Conservation (phyloP, 2,329 filamentous ascomycete genomes). For the Cercospora canescens region DNA sequence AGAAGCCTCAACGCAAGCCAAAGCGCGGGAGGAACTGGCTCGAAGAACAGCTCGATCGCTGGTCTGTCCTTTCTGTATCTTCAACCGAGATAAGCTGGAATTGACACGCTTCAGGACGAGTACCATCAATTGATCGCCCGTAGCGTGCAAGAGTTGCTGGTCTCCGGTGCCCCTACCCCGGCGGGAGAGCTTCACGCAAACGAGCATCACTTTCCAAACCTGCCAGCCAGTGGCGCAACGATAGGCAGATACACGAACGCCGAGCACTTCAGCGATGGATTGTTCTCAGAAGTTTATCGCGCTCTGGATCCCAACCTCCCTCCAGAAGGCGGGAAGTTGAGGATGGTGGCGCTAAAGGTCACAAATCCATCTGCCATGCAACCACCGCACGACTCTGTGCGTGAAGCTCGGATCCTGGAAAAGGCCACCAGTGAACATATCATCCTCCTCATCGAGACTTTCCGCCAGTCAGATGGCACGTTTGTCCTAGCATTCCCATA, state of each 20-base stretch:
- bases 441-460: slow-evolving; percentile 71
- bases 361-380: slow-evolving; percentile 72
- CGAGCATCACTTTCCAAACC: slow-evolving; percentile 35
- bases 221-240: slow-evolving; percentile 38
- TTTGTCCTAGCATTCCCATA: slow-evolving; percentile 86
- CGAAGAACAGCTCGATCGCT: slow-evolving; percentile 59
- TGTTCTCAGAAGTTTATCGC: slow-evolving; percentile 83
- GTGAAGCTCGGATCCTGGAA: slow-evolving; percentile 74
- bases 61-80: slow-evolving; percentile 45
- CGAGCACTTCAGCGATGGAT: slow-evolving; percentile 61
- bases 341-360: slow-evolving; percentile 75
- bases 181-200: slow-evolving; percentile 24
- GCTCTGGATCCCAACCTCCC: slow-evolving; percentile 46
- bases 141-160: slow-evolving; percentile 27
- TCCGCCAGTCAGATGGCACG: slow-evolving; percentile 66
- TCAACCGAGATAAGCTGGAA: neutral
- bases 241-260: slow-evolving; percentile 61
- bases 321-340: slow-evolving; percentile 12
- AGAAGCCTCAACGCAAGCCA: slow-evolving; percentile 60
- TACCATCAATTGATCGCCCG: slow-evolving; percentile 48
- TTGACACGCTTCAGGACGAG: slow-evolving; percentile 54
- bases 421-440: slow-evolving; percentile 58
- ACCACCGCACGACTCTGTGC: slow-evolving; percentile 77
- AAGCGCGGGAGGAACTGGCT: slow-evolving; percentile 64
- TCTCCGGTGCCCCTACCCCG: slow-evolving; percentile 35